These are phyloP conservation scores for Arachnomyces sp. DNA, from an alignment of 2,329 filamentous ascomycete genomes.

Conservation along the genomic window DNA sequence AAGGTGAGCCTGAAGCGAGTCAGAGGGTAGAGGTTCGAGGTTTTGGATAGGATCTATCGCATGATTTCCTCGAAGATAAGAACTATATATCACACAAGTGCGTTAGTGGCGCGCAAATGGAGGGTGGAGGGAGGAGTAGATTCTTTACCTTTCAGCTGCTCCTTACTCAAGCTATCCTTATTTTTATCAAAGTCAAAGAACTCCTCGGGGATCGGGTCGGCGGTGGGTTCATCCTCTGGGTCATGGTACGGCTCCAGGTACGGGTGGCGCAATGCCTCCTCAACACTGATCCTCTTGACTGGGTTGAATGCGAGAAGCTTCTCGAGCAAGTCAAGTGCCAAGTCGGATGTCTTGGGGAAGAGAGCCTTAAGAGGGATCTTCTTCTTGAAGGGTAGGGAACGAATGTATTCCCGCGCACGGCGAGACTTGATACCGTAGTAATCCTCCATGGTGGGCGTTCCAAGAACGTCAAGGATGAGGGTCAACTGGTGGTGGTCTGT, in stretches of 20 bases:
- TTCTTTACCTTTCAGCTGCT: slow-evolving; percentile 80
- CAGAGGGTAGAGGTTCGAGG: no score
- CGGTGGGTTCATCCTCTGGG: slow-evolving; percentile 94
- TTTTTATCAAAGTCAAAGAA: slow-evolving; percentile 99
- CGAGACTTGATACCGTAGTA: slow-evolving; percentile 99
- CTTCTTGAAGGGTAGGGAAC: slow-evolving; percentile 97
- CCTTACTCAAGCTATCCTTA: slow-evolving; percentile 97
- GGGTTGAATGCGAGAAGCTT: slow-evolving; percentile 97
- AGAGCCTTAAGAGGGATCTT: slow-evolving; percentile 96
- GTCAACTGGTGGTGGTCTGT: slow-evolving; percentile 95
- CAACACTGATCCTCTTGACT: slow-evolving; percentile 95
- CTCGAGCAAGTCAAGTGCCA: slow-evolving; percentile 88
- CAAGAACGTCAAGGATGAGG: slow-evolving; percentile 90
- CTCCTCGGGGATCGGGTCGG: slow-evolving; percentile 91
- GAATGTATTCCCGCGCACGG: slow-evolving; percentile 94
- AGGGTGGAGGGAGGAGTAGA: slow-evolving; percentile 2
- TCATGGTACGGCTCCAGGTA: slow-evolving; percentile 99
- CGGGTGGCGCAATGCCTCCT: slow-evolving; percentile 93
- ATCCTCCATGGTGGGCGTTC: slow-evolving; percentile 98
- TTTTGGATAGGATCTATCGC: slow-evolving; percentile 41
- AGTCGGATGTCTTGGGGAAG: slow-evolving; percentile 98
- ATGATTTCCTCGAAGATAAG: slow-evolving; percentile 98
- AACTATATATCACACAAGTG: slow-evolving; percentile 32
- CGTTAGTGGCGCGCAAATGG: slow-evolving; percentile 14
- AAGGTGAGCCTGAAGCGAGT: no score